A percentile compares a stretch with the other conserved stretches of the same genome.
phyloP scores from a whole-genome alignment of 2,329 filamentous ascomycete genomes.

The Xylaria multiplex region DNA sequence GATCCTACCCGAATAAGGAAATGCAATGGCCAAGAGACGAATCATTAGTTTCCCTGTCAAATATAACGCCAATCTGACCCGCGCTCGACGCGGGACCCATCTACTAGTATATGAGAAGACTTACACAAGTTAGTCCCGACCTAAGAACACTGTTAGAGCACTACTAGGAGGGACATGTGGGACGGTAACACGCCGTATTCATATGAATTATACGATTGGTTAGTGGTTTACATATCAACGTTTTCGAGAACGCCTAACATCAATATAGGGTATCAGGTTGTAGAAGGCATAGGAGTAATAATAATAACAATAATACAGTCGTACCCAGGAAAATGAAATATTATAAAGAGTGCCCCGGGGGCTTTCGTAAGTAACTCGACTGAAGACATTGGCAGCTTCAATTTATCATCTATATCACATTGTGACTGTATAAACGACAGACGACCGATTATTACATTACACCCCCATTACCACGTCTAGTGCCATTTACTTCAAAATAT shows the following conservation, averaged over 20 bases:
- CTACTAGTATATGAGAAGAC: too few relatives aligned
- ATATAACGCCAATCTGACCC: neutral
- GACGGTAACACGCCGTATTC: conserved; percentile 20
- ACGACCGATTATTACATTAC: neutral
- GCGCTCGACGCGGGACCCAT: neutral
- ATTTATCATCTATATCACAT: neutral
- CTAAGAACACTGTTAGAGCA: too few relatives aligned
- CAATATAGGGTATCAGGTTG: conserved; percentile 2
- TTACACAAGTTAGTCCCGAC: too few relatives aligned
- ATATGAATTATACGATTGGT: conserved; percentile 22
- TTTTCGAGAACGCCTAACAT: conserved; percentile 24
- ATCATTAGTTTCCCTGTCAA: neutral
- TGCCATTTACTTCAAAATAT: neutral
- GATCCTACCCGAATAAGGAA: conserved; percentile 22
- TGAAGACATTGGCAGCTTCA: neutral
- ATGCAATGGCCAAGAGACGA: conserved; percentile 29
- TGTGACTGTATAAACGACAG: neutral
- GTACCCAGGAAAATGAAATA: neutral
- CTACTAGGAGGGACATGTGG: neutral
- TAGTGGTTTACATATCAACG: neutral
- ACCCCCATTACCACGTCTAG: neutral
- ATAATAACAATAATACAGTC: neutral
- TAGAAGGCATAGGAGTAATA: neutral
- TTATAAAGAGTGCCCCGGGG: conserved; percentile 21
- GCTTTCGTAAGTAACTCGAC: neutral